A percentile compares a stretch with the other conserved stretches of the same genome.
These are phyloP conservation scores for Penicillium tannophilum DNA, from an alignment of 495 filamentous ascomycete genomes.

Conservation along the genomic window DNA sequence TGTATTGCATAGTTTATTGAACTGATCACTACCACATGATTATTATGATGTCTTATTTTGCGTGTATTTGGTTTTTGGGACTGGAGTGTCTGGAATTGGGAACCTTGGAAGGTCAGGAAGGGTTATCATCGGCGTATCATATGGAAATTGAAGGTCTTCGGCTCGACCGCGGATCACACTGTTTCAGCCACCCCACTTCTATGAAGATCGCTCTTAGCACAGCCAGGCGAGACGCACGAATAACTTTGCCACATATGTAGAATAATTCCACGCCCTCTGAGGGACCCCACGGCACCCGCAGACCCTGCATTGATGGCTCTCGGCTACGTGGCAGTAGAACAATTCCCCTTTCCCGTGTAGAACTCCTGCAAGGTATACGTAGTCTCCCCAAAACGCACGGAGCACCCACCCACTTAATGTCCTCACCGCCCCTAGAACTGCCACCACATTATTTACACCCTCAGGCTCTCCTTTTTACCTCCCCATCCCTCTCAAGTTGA, in stretches of 20 bases:
- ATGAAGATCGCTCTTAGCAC: slow-evolving; percentile 23
- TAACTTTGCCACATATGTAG: neutral
- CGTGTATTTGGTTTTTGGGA: neutral
- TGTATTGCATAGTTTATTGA: slow-evolving; percentile 7
- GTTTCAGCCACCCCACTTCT: slow-evolving; percentile 32
- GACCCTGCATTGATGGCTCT: neutral
- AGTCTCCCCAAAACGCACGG: slow-evolving; percentile 13
- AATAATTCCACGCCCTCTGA: slow-evolving; percentile 2
- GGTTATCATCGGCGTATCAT: slow-evolving; percentile 24
- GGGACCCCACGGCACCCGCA: neutral
- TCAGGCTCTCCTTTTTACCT: slow-evolving; percentile 26
- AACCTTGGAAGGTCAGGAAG: slow-evolving; percentile 10
- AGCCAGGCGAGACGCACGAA: slow-evolving; percentile 18
- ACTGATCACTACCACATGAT: neutral
- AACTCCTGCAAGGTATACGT: slow-evolving; percentile 3
- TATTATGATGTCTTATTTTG: slow-evolving; percentile 5
- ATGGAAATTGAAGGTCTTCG: slow-evolving; percentile 21
- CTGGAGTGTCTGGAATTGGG: slow-evolving; percentile 6
- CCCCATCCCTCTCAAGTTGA: slow-evolving; percentile 29
- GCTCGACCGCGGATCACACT: slow-evolving; percentile 24
- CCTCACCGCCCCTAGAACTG: slow-evolving; percentile 32
- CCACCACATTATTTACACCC: slow-evolving; percentile 31
- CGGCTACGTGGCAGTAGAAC: neutral
- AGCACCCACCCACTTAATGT: slow-evolving; percentile 8
- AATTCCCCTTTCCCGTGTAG: neutral